Evolutionary conservation across 2,329 filamentous ascomycete genomes (phyloP).

Genomic region (Colletotrichum sp.): DNA sequence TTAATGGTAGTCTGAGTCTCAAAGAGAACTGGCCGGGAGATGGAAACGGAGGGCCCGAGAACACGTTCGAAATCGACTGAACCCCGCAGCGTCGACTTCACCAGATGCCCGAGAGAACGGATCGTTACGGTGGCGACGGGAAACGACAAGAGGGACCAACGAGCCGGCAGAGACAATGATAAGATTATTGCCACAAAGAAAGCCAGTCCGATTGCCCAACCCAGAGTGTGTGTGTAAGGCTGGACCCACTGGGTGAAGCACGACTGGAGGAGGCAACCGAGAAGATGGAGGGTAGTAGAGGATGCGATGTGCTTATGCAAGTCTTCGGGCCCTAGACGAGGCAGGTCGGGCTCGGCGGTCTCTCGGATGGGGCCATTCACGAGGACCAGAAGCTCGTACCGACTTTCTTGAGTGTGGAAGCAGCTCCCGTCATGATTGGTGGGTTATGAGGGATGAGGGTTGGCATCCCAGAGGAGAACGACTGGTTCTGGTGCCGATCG

Average conservation of each 20-base stretch:
- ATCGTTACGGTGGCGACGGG: background rate
- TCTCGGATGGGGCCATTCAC: background rate
- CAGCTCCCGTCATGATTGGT: background rate
- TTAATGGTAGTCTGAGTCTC: background rate
- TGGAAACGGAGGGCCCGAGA: background rate
- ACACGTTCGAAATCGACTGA: background rate
- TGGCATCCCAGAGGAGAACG: background rate
- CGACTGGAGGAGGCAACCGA: background rate
- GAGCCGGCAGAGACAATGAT: background rate
- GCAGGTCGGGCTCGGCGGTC: background rate
- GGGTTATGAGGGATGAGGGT: background rate
- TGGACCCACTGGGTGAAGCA: background rate
- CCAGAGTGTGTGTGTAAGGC: background rate
- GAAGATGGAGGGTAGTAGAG: background rate
- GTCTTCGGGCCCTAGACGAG: background rate
- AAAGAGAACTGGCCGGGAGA: background rate
- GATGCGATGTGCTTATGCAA: conserved; percentile 5
- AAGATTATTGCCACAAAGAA: conserved; percentile 5
- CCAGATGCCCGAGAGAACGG: background rate
- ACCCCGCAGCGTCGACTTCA: background rate
- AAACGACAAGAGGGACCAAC: background rate
- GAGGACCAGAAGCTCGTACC: background rate
- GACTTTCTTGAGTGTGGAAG: background rate
- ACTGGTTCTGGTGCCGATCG: background rate
- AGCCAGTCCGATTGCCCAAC: background rate